phyloP scores from a whole-genome alignment of 768 basidiomycete species.

The Bullera alba region DNA sequence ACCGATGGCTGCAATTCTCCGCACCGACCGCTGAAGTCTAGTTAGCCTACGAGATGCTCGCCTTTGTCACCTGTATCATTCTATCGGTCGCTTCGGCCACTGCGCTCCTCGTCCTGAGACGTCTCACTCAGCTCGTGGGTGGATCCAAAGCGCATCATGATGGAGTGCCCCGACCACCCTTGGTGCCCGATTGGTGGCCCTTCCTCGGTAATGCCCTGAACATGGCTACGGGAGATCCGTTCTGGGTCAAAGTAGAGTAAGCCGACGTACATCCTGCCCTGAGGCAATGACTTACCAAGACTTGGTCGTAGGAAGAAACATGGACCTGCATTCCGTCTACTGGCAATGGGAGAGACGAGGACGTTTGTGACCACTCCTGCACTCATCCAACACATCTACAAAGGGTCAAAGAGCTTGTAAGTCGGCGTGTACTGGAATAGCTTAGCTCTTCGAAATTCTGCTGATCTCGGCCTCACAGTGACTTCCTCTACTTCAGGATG shows the following conservation, averaged over 20 bases:
- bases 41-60: no score
- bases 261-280: background rate
- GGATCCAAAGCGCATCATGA: no score
- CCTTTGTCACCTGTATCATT: no score
- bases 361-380: slow-evolving; percentile 9
- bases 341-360: slow-evolving; percentile 12
- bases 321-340: slow-evolving; percentile 12
- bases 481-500: slow-evolving; percentile 11
- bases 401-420: slow-evolving; percentile 20
- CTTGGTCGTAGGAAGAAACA: slow-evolving; percentile 1
- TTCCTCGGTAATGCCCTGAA: slow-evolving; percentile 17
- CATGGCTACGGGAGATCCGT: slow-evolving; percentile 17
- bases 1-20: no score
- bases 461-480: no score
- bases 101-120: no score
- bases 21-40: no score
- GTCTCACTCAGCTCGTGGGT: no score
- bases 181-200: slow-evolving; percentile 16
- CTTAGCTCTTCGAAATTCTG: no score
- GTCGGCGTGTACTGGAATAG: background rate
- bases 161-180: slow-evolving; percentile 14
- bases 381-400: slow-evolving; percentile 21
- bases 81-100: no score
- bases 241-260: slow-evolving; percentile 6
- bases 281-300: background rate